A percentile compares a stretch with the other conserved stretches of the same genome.
phyloP scores from a whole-genome alignment of 305 asterid genomes.

The Ilex paraguariensis region DNA sequence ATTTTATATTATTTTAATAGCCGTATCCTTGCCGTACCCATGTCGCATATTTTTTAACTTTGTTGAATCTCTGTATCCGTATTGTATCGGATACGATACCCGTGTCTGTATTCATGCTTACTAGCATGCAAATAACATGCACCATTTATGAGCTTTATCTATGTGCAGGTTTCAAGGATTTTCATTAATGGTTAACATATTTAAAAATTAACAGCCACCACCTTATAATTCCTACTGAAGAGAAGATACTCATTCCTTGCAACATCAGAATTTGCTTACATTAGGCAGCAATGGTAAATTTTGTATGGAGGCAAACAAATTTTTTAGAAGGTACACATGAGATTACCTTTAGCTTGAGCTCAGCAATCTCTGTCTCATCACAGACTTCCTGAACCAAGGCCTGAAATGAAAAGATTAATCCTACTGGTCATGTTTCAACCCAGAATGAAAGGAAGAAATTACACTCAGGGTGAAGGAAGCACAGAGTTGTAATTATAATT shows the following conservation, averaged over 20 bases:
- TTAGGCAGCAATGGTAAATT: not conserved
- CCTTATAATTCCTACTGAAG: not conserved
- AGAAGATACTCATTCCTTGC: not conserved
- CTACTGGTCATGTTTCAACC: too few relatives aligned
- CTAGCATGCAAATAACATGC: not conserved
- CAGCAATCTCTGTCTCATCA: conserved; percentile 72
- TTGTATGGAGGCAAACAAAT: not conserved
- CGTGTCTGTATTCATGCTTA: too few relatives aligned
- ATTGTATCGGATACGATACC: too few relatives aligned
- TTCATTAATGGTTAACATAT: too few relatives aligned
- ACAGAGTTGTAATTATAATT: too few relatives aligned
- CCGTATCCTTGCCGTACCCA: too few relatives aligned
- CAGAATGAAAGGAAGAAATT: too few relatives aligned
- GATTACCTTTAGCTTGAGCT: conserved; percentile 72
- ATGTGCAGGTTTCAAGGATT: not conserved
- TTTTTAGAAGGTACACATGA: not conserved
- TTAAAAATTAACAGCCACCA: not conserved
- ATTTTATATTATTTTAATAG: too few relatives aligned
- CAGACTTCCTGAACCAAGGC: conserved; percentile 61
- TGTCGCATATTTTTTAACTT: too few relatives aligned
- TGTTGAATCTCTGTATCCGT: too few relatives aligned
- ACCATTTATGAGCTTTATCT: not conserved
- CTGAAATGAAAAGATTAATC: conserved; percentile 29
- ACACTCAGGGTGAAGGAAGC: too few relatives aligned
- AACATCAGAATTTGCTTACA: not conserved